These are phyloP conservation scores for Teunomyces atbi DNA, from an alignment of 805 yeast species.

Conservation along the genomic window DNA sequence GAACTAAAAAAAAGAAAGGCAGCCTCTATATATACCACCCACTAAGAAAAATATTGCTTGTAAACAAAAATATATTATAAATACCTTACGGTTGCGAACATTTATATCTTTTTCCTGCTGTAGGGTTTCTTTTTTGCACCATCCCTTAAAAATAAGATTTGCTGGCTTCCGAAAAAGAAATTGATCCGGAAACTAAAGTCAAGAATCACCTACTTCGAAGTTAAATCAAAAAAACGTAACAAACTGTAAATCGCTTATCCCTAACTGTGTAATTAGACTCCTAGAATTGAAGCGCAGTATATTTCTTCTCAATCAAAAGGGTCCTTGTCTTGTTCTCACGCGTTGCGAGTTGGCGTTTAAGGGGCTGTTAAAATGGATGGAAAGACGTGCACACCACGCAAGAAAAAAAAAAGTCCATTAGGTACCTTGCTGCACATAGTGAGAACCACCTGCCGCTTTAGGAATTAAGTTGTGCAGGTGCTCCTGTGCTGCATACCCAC, in stretches of 20 bases:
- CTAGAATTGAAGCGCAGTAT: background rate
- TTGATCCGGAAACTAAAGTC: background rate
- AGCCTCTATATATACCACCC: background rate
- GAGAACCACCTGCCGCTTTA: background rate
- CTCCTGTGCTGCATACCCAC: background rate
- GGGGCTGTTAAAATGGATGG: background rate
- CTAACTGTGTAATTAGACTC: no score
- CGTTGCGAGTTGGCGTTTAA: background rate
- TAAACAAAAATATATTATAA: background rate
- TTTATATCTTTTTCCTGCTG: background rate
- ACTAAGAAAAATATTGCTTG: background rate
- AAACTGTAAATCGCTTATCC: no score
- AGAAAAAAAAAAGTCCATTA: background rate
- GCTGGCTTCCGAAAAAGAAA: constrained; percentile 2
- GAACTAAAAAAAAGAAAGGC: background rate
- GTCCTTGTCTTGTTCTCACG: background rate
- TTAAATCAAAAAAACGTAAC: no score
- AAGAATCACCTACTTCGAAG: background rate
- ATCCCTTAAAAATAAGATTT: constrained; percentile 4
- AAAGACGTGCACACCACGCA: background rate
- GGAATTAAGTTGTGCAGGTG: background rate
- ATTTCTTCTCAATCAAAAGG: background rate
- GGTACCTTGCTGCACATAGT: constrained; percentile 1
- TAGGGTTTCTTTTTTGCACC: background rate
- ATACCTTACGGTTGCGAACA: constrained; percentile 1